Conservation (phyloP, 257 asterid species). For the Scutellaria barbata region DNA sequence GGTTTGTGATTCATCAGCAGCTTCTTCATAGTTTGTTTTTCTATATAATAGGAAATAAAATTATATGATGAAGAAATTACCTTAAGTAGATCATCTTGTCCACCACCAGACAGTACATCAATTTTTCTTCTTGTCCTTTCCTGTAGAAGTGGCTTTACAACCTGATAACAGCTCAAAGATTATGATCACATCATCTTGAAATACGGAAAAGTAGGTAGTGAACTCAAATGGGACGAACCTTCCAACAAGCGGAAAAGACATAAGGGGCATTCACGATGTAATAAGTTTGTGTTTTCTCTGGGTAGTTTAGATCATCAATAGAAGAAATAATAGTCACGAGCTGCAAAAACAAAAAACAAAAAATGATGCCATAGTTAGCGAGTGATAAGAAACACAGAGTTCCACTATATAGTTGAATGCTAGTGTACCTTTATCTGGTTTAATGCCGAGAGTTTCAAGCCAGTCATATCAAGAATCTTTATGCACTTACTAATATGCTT, state of each 20-base stretch:
- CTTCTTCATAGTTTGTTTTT: too few relatives aligned
- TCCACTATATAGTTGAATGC: neutral
- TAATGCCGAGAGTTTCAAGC: slow-evolving; percentile 66
- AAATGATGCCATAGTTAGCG: neutral
- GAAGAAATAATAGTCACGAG: slow-evolving; percentile 60
- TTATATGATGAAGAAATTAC: slow-evolving; percentile 43
- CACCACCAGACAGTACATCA: slow-evolving; percentile 60
- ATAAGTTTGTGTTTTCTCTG: slow-evolving; percentile 73
- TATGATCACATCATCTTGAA: neutral
- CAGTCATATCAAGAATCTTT: slow-evolving; percentile 69
- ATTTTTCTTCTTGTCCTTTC: slow-evolving; percentile 66
- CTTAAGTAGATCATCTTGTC: slow-evolving; percentile 64
- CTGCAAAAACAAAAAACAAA: slow-evolving; percentile 46
- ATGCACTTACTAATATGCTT: slow-evolving; percentile 58
- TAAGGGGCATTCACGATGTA: slow-evolving; percentile 77
- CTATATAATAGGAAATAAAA: neutral
- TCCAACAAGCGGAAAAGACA: slow-evolving; percentile 80
- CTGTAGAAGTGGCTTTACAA: slow-evolving; percentile 68
- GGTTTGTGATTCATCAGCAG: too few relatives aligned
- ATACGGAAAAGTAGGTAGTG: neutral
- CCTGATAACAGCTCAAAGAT: slow-evolving; percentile 44
- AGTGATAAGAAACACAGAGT: slow-evolving; percentile 7
- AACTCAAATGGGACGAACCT: slow-evolving; percentile 49
- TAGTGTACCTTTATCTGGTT: slow-evolving; percentile 58
- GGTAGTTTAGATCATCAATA: slow-evolving; percentile 80